Evolutionary conservation across 495 filamentous ascomycete species (phyloP), one percentile per base, ranked within the genome.

Genomic region (Tetracladium setigerum): DNA sequence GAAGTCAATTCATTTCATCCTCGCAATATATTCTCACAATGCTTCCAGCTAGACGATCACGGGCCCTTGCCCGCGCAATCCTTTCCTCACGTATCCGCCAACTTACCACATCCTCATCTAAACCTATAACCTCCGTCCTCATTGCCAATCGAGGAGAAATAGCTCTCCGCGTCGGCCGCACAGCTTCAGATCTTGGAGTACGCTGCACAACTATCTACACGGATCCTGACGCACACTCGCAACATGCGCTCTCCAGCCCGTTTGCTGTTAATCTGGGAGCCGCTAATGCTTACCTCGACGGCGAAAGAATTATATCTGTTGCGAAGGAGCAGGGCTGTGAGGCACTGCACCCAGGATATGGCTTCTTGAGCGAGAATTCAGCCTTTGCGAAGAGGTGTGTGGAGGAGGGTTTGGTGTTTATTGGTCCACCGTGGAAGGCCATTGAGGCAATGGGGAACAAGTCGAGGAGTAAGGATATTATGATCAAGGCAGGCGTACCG

Each of bases 381-480:
- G 76, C 68, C 6, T 99, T 99, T 67, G 94, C 94, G 11, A 74
- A 78, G 50, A 83, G 87, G 67, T 95, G 90, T 59, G 84, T 81
- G 54, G 86, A 95, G 53, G 89, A 89, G 27, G 94, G 94, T 2
- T 69, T 99, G 38, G 81, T 89, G 32, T 99, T 99, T 59, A 95
- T 97, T 58, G 92, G 92, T 0, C 92, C 92, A 11, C 89, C 92
- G 27, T 86, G 84, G 65, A 74, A 82, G 50, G 94, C 94, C 6
- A 99, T 99, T 66, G 87, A 91, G 54, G 86, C 90, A 31, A 97
- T 99, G 92, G 92, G 92, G 34, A 87, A 95, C 62, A 99, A 99
- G 70, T 89, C 85, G 66, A 81, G 77, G 30, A 71, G 66, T 5
- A 99, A 99, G 62, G 84, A 95, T 57, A 97, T 97, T 55, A 97